Conservation (phyloP, 2,329 filamentous ascomycete genomes). For the Calonectria ilicicola region DNA sequence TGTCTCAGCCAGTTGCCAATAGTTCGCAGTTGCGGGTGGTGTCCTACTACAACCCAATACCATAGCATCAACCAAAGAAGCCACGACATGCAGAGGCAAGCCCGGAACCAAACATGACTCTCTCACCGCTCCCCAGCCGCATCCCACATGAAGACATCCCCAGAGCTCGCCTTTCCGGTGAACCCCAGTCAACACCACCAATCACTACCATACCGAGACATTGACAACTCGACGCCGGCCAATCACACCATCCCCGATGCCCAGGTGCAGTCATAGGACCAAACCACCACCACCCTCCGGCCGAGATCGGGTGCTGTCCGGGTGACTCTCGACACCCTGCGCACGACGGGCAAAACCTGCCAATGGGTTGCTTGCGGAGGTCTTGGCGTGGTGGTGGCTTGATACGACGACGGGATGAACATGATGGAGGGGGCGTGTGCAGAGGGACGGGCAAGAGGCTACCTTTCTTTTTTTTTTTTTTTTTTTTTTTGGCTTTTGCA, state of each 20-base stretch:
- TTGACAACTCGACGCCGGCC: not conserved
- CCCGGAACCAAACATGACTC: not conserved
- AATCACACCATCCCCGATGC: constrained; percentile 14
- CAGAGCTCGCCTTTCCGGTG: not conserved
- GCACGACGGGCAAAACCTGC: not conserved
- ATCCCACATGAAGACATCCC: constrained; percentile 1
- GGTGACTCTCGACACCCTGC: constrained; percentile 11
- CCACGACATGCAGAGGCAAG: not conserved
- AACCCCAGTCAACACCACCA: not conserved
- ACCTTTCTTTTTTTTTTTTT: not conserved
- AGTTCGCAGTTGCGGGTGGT: not conserved
- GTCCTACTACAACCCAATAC: not conserved
- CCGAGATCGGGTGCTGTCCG: constrained; percentile 22
- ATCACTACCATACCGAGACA: constrained; percentile 9
- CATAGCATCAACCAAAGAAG: not conserved
- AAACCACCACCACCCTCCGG: not conserved
- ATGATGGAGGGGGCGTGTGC: constrained; percentile 27
- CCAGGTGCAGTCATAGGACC: constrained; percentile 13
- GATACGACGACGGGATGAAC: constrained; percentile 18
- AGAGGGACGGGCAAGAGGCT: not conserved
- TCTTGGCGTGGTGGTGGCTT: not conserved
- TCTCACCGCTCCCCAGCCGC: not conserved
- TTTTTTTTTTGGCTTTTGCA: not conserved
- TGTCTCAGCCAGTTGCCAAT: not conserved
- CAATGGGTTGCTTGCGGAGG: not conserved